Conservation (phyloP, 371 early-diverging fungal genomes). For the Rhizopus arrhizus region DNA sequence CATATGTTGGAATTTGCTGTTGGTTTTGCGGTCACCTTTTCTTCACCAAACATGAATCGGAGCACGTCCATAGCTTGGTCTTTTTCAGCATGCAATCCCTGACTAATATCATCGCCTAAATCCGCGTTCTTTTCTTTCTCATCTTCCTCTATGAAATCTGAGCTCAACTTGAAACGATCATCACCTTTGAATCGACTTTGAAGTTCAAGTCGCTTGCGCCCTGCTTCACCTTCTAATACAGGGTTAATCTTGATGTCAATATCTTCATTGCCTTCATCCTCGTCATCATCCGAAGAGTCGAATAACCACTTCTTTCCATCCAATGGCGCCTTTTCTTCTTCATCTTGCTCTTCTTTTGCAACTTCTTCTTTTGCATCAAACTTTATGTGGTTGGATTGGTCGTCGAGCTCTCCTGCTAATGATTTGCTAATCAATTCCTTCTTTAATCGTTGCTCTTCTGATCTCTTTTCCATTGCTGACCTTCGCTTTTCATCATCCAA, state of each 20-base stretch:
- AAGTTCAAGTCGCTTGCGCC: constrained; percentile 54
- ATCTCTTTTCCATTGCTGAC: constrained; percentile 38
- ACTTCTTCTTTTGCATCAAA: constrained; percentile 35
- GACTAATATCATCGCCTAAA: constrained; percentile 38
- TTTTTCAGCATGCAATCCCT: constrained; percentile 42
- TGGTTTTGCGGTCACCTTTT: constrained; percentile 41
- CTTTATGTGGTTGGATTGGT: constrained; percentile 26
- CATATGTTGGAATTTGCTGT: constrained; percentile 19
- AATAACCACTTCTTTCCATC: constrained; percentile 57
- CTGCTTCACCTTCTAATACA: constrained; percentile 61
- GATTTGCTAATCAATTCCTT: constrained; percentile 30
- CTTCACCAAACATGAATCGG: constrained; percentile 61
- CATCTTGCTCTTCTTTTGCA: constrained; percentile 27
- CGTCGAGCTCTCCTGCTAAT: constrained; percentile 16
- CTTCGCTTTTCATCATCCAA: constrained; percentile 35
- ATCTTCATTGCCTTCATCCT: constrained; percentile 28
- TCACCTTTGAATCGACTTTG: constrained; percentile 60
- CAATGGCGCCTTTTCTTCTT: constrained; percentile 27
- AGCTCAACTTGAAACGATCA: constrained; percentile 61
- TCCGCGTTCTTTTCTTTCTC: constrained; percentile 39
- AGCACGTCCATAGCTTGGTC: constrained; percentile 55
- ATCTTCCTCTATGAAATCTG: constrained; percentile 63
- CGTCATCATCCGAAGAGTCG: constrained; percentile 50
- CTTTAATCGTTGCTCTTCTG: constrained; percentile 26
- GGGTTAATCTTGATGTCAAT: constrained; percentile 56